Evolutionary conservation across 23 red algal genomes (phyloP).

Genomic region (Agarophyton chilense): DNA sequence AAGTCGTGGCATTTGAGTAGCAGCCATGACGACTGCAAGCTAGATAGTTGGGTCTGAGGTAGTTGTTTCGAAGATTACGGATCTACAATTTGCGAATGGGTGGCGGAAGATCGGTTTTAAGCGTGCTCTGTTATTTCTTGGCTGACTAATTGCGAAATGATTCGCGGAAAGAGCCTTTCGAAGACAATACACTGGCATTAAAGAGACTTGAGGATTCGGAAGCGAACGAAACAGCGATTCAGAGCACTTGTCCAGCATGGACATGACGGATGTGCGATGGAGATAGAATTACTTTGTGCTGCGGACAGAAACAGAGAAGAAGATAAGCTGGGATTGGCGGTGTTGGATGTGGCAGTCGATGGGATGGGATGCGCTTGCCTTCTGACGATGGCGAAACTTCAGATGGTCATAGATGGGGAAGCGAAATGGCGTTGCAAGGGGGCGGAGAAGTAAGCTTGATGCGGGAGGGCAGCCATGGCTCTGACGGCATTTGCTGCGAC

Average conservation of each 20-base stretch:
- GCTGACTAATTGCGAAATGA: not conserved
- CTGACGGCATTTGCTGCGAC: too few species aligned
- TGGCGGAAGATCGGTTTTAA: not conserved
- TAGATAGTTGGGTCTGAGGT: not conserved
- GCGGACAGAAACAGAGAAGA: not conserved
- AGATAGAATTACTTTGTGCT: not conserved
- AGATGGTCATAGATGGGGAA: not conserved
- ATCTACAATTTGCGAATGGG: not conserved
- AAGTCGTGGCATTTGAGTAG: constrained; percentile 5
- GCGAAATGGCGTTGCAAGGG: not conserved
- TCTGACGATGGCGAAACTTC: not conserved
- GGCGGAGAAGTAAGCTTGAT: too few species aligned
- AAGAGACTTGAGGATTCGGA: not conserved
- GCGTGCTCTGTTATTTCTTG: not conserved
- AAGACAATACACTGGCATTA: not conserved
- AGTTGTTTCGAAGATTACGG: not conserved
- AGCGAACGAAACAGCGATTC: not conserved
- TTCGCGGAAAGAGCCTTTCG: constrained; percentile 17
- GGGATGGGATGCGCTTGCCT: not conserved
- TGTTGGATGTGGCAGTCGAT: not conserved
- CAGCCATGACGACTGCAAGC: not conserved
- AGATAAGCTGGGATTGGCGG: not conserved
- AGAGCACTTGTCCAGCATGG: constrained; percentile 1
- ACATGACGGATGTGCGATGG: not conserved
- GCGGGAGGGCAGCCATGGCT: too few species aligned